Conservation (phyloP, 1,284 basidiomycete genomes). For the Trametes polyzona region DNA sequence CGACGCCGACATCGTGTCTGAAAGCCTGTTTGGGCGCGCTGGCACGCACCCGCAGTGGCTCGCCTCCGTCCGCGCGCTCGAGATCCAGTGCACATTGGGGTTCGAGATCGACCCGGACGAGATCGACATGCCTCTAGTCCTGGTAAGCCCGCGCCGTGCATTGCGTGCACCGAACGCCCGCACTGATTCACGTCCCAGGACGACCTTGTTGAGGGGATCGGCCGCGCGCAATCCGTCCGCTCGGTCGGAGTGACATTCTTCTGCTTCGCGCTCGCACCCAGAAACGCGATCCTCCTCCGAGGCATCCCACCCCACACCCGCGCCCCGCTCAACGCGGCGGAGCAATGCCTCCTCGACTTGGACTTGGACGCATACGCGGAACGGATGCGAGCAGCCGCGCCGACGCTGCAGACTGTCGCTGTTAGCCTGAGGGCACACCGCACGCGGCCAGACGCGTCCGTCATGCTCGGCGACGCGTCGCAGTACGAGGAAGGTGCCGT, state of each 20-base stretch:
- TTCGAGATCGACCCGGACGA: not conserved
- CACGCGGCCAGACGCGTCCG: not conserved
- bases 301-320: not conserved
- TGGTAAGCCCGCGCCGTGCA: not conserved
- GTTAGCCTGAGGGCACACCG: not conserved
- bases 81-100: not conserved
- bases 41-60: not conserved
- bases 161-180: too few relatives aligned
- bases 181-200: not conserved
- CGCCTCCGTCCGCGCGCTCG: not conserved
- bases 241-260: slow-evolving; percentile 1
- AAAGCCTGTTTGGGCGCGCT: not conserved
- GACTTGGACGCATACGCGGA: not conserved
- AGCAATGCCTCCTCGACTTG: not conserved
- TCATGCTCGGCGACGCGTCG: not conserved
- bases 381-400: not conserved
- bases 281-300: not conserved
- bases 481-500: not conserved
- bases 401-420: not conserved
- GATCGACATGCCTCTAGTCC: not conserved
- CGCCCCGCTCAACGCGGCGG: not conserved
- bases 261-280: not conserved
- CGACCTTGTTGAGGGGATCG: not conserved
- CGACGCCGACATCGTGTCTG: not conserved
- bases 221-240: not conserved